Evolutionary conservation across 352 stramenopile genomes (phyloP), one percentile per base, ranked within the genome.

Genomic region (Saprolegnia parasitica): DNA sequence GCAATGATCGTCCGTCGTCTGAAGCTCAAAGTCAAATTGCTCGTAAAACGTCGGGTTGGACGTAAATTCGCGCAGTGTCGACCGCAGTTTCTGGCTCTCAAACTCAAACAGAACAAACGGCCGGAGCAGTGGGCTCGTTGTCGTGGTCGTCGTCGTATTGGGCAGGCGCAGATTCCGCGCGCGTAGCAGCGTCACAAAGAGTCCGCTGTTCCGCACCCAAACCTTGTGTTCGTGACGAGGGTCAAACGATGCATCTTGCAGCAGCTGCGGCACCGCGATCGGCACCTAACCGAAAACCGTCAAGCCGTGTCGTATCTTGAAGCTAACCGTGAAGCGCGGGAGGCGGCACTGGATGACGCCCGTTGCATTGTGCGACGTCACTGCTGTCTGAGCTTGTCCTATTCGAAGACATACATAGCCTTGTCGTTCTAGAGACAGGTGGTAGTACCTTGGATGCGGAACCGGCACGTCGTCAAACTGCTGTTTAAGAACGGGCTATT

Each of bases 1-100:
- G 29, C 20, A 4, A 10, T 70, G 63, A 21, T 13, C 39, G 21
- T 61, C 46, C 11, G 20, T n/a, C 10, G 15, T 24, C 24, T 47
- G 13, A 13, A 70, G 35, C 13, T 70, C 63, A 60, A 70, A 70
- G 46, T 70, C 63, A 47, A 70, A 70, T 23, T 70, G 63, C 16
- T 70, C 42, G 37, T 63, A 54, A 24, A 63, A 70, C 29, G 39
- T 18, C 4, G 63, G 63, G 15, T 70, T 35, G 20, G 42, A 13
- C 11, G 15, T 61, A 18, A 26, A 60, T 13, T 70, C 63, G 26
- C 55, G 54, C 9, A 21, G 11, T 16, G 63, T 52, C 16, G 42
- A 55, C 11, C 63, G 63, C 32, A 62, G 47, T 20, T 39, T 26
- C 54, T 70, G 63, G 9, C 47, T 13, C 23, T 61, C 63, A 13